Conservation (phyloP, 1,284 basidiomycete genomes). For the Cystobasidium sp. region DNA sequence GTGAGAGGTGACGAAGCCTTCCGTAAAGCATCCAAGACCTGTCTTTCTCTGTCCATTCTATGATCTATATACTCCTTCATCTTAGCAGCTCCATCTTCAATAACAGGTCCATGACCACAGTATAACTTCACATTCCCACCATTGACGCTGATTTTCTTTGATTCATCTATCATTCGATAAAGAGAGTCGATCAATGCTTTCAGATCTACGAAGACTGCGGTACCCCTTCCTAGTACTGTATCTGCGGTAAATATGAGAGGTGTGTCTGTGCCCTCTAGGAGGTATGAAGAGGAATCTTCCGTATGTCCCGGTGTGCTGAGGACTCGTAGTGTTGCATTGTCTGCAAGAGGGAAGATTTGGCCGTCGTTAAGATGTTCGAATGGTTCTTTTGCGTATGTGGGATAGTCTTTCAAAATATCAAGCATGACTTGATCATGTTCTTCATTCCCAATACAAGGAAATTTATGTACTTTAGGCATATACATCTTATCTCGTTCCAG, state of each 20-base stretch:
- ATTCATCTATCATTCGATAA: conserved; percentile 54
- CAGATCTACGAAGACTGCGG: conserved; percentile 87
- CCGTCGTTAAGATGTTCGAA: conserved; percentile 54
- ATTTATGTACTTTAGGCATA: conserved; percentile 59
- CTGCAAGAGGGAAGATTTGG: conserved; percentile 61
- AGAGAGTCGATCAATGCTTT: conserved; percentile 72
- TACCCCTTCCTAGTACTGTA: conserved; percentile 87
- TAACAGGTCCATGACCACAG: conserved; percentile 84
- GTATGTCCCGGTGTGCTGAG: conserved; percentile 92
- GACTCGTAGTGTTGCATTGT: conserved; percentile 58
- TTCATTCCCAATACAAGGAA: conserved; percentile 50
- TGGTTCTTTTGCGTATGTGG: not conserved
- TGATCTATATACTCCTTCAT: conserved; percentile 79
- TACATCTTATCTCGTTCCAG: conserved; percentile 60
- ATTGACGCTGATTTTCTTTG: not conserved
- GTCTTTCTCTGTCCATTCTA: conserved; percentile 76
- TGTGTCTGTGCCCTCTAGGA: conserved; percentile 59
- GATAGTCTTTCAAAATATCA: conserved; percentile 27
- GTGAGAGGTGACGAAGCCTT: conserved; percentile 33
- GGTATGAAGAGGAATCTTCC: conserved; percentile 71
- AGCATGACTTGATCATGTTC: conserved; percentile 7
- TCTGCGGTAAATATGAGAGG: conserved; percentile 83
- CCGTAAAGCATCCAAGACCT: conserved; percentile 70
- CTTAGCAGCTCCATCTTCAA: conserved; percentile 63
- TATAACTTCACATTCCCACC: conserved; percentile 63